Conservation (phyloP, 306 rosid genomes). For the Vicia faba region DNA sequence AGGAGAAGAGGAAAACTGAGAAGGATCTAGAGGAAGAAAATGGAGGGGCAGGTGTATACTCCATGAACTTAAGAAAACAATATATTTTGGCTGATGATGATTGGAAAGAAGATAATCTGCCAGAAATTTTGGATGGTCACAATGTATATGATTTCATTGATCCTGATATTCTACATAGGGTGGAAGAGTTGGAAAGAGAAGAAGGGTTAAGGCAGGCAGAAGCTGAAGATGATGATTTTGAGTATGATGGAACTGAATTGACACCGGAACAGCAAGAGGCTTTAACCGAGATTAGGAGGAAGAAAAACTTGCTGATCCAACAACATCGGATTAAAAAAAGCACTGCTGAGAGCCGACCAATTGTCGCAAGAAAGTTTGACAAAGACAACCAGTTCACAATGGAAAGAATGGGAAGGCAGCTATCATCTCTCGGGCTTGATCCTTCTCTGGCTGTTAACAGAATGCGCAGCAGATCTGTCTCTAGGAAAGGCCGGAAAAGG, state of each 20-base stretch:
- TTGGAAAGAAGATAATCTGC: constrained; percentile 84
- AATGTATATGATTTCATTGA: constrained; percentile 83
- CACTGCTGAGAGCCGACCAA: constrained; percentile 82
- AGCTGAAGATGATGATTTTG: constrained; percentile 61
- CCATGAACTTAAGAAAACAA: constrained; percentile 75
- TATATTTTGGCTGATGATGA: constrained; percentile 75
- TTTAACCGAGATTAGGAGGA: constrained; percentile 67
- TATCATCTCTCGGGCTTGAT: constrained; percentile 73
- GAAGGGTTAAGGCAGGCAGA: constrained; percentile 64
- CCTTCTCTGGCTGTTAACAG: constrained; percentile 64
- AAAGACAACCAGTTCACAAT: constrained; percentile 64
- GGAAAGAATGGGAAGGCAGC: constrained; percentile 83
- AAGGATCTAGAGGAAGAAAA: constrained; percentile 83
- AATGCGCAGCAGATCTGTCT: constrained; percentile 66
- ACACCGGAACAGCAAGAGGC: constrained; percentile 67
- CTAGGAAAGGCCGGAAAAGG: constrained; percentile 68
- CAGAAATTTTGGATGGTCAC: constrained; percentile 92
- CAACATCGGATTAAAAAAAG: constrained; percentile 85
- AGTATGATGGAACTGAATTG: constrained; percentile 64
- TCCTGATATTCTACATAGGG: constrained; percentile 73
- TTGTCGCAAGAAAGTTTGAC: constrained; percentile 77
- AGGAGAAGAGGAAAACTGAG: constrained; percentile 67
- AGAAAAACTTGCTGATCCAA: constrained; percentile 67
- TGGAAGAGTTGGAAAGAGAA: constrained; percentile 83
- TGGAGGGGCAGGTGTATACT: constrained; percentile 93